Conservation (phyloP, 106 monocot species). For the Iris macrosiphon region DNA sequence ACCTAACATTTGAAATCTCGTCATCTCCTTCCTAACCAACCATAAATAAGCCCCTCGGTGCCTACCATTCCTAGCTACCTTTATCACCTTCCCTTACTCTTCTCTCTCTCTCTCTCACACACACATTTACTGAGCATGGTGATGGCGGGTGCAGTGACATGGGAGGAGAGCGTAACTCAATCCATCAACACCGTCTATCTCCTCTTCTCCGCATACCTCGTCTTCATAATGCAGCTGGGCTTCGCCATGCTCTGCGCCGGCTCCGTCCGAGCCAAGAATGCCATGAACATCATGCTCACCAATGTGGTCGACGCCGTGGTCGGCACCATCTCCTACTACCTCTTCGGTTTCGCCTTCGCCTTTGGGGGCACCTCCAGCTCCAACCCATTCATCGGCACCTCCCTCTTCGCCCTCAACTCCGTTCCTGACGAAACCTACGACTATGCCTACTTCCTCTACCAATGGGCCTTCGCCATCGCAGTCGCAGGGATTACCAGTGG, state of each 20-base stretch:
- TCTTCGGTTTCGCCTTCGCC: constrained; percentile 36
- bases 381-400: constrained; percentile 39
- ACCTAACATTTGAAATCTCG: no score
- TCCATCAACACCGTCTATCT: constrained; percentile 24
- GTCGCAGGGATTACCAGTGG: constrained; percentile 60
- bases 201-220: constrained; percentile 23
- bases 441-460: constrained; percentile 53
- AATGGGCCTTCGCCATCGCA: constrained; percentile 65
- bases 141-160: constrained; percentile 2
- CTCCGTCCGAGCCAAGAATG: constrained; percentile 42
- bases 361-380: constrained; percentile 9
- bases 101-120: no score
- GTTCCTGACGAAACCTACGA: constrained; percentile 23
- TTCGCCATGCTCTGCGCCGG: constrained; percentile 41
- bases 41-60: no score
- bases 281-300: constrained; percentile 44
- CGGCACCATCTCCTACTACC: constrained; percentile 25
- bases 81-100: no score
- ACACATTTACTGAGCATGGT: no score
- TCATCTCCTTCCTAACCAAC: no score
- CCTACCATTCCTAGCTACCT: no score
- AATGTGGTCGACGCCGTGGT: constrained; percentile 25
- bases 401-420: constrained; percentile 35
- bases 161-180: constrained; percentile 21
- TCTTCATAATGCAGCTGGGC: constrained; percentile 39